phyloP scores from a whole-genome alignment of 495 filamentous ascomycete species.

The Xylaria scruposa region DNA sequence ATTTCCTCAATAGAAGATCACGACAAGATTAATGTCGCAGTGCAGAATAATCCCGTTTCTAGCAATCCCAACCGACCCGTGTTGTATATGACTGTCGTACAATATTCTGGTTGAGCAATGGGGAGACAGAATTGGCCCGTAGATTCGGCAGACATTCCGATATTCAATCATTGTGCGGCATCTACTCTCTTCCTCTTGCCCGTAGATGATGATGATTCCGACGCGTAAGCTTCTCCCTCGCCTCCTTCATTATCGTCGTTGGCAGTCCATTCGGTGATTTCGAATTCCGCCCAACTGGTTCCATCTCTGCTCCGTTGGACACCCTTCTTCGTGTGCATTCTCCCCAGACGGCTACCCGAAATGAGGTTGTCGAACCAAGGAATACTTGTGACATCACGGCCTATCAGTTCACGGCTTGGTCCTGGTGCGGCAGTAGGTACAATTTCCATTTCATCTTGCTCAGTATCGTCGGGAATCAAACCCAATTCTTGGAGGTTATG shows the following conservation, averaged over 20 bases:
- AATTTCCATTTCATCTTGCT: conserved; percentile 48
- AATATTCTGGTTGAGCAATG: neutral
- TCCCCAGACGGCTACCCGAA: conserved; percentile 73
- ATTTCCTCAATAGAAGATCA: neutral
- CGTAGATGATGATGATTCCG: conserved; percentile 37
- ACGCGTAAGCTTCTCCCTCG: conserved; percentile 57
- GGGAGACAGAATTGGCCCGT: neutral
- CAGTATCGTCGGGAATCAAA: conserved; percentile 58
- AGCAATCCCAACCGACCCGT: conserved; percentile 18
- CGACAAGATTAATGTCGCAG: neutral
- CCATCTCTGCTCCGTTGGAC: conserved; percentile 63
- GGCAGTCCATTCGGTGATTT: conserved; percentile 78
- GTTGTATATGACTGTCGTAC: neutral
- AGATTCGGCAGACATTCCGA: conserved; percentile 7
- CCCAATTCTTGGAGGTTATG: conserved; percentile 71
- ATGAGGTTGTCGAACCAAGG: conserved; percentile 88
- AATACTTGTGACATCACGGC: conserved; percentile 57
- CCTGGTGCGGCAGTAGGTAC: conserved; percentile 28
- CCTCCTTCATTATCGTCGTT: conserved; percentile 65
- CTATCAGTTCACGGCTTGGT: conserved; percentile 38
- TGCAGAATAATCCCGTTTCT: neutral
- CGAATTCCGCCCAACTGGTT: conserved; percentile 75
- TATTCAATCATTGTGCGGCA: conserved; percentile 37
- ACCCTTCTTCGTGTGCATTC: conserved; percentile 65
- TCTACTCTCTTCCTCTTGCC: conserved; percentile 63